Evolutionary conservation across 78 protist species (phyloP).

Genomic region (Dictyostelium capitatum): DNA sequence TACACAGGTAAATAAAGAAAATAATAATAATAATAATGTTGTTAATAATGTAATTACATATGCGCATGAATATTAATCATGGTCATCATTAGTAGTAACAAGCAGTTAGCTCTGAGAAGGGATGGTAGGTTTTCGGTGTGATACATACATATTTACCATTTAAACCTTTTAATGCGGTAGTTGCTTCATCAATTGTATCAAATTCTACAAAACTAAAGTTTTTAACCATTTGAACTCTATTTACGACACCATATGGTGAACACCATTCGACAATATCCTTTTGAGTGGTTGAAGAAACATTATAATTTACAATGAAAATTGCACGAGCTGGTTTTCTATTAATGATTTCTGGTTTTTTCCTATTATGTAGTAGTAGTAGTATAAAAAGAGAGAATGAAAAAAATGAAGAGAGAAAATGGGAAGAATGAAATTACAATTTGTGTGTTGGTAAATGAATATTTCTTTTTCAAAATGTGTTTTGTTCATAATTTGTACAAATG

Average conservation of each 20-base stretch:
- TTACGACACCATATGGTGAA: conserved; percentile 40
- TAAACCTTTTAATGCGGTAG: conserved; percentile 38
- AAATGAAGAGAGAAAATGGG: no score
- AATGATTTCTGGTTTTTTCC: background rate
- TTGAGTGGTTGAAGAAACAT: conserved; percentile 26
- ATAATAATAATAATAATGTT: background rate
- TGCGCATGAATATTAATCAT: no score
- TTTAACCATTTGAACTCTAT: conserved; percentile 53
- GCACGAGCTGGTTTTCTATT: conserved; percentile 35
- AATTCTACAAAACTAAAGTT: conserved; percentile 64
- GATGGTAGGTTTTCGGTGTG: no score
- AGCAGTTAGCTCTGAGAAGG: no score
- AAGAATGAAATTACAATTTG: no score
- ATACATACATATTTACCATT: conserved; percentile 28
- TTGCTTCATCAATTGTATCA: conserved; percentile 22
- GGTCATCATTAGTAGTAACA: no score
- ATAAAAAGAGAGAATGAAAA: no score
- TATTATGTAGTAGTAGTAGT: background rate
- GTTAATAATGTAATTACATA: background rate
- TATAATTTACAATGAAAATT: conserved; percentile 55
- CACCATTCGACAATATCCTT: conserved; percentile 12
- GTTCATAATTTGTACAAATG: no score
- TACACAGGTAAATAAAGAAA: background rate
- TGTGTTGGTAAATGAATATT: no score
- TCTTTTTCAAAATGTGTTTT: no score